phyloP scores from a whole-genome alignment of 495 filamentous ascomycete genomes.

The Neurospora discreta region DNA sequence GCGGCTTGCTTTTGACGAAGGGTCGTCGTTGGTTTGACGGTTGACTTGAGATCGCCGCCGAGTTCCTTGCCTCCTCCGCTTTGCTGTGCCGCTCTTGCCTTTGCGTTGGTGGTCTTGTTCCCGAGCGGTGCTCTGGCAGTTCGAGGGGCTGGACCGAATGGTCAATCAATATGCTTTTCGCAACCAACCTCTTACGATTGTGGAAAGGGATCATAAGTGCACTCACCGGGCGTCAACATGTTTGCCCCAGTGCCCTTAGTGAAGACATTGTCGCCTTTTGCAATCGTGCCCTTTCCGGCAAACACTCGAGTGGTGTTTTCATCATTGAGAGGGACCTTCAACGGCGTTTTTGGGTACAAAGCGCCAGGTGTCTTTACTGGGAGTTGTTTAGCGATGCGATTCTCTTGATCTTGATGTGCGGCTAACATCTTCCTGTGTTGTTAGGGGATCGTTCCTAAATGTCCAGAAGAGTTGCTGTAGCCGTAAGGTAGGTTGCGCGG shows the following conservation, averaged over 20 bases:
- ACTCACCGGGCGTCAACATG: constrained; percentile 58
- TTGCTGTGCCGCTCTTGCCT: constrained; percentile 57
- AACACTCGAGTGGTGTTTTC: constrained; percentile 62
- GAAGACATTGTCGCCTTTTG: constrained; percentile 42
- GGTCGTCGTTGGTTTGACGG: constrained; percentile 24
- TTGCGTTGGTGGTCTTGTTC: constrained; percentile 92
- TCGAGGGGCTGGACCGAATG: constrained; percentile 41
- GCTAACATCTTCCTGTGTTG: constrained; percentile 50
- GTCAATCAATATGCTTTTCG: constrained; percentile 16
- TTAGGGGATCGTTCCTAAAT: neutral
- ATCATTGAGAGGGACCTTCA: constrained; percentile 74
- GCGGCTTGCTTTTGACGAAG: constrained; percentile 28
- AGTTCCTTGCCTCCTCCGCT: constrained; percentile 30
- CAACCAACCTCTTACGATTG: constrained; percentile 42
- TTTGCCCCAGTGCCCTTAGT: constrained; percentile 29
- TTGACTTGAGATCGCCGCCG: constrained; percentile 30
- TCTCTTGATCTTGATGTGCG: constrained; percentile 74
- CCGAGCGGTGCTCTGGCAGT: constrained; percentile 68
- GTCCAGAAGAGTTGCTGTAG: neutral
- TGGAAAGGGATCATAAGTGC: neutral
- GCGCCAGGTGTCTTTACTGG: constrained; percentile 71
- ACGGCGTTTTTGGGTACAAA: constrained; percentile 70
- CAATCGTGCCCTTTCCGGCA: constrained; percentile 52
- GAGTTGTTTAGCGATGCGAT: constrained; percentile 64
- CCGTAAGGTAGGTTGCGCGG: neutral